phyloP scores from a whole-genome alignment of 768 basidiomycete species.

The Collybiopsis luxurians region DNA sequence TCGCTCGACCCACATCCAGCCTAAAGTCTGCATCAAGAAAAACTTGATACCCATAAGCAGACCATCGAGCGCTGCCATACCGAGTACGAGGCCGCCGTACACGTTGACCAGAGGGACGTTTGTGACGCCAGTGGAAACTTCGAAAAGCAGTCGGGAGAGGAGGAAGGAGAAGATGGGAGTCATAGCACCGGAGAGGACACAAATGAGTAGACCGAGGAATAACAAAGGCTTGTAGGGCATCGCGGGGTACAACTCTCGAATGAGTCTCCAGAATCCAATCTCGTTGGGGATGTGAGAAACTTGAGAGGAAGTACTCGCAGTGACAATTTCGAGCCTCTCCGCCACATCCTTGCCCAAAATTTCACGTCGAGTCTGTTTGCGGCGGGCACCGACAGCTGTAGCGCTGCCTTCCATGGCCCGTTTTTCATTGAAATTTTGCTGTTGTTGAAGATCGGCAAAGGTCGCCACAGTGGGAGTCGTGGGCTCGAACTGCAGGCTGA shows the following conservation, averaged over 20 bases:
- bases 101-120: slow-evolving; percentile 59
- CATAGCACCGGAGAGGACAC: slow-evolving; percentile 74
- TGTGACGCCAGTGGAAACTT: slow-evolving; percentile 70
- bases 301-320: slow-evolving; percentile 11
- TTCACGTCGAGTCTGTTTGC: slow-evolving; percentile 12
- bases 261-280: slow-evolving; percentile 41
- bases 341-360: slow-evolving; percentile 17
- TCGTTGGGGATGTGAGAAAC: slow-evolving; percentile 11
- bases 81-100: slow-evolving; percentile 72
- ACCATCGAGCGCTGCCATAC: slow-evolving; percentile 74
- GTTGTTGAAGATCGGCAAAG: slow-evolving; percentile 11
- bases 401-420: slow-evolving; percentile 36
- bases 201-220: slow-evolving; percentile 65
- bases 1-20: slow-evolving; percentile 69
- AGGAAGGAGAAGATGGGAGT: slow-evolving; percentile 93
- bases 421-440: slow-evolving; percentile 34
- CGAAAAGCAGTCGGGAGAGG: slow-evolving; percentile 76
- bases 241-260: slow-evolving; percentile 61
- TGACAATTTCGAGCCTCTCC: slow-evolving; percentile 23
- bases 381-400: slow-evolving; percentile 24
- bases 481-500: slow-evolving; percentile 69
- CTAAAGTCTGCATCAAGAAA: slow-evolving; percentile 73
- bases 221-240: slow-evolving; percentile 75
- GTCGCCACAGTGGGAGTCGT: slow-evolving; percentile 34
- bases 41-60: slow-evolving; percentile 73